Evolutionary conservation across 2,329 filamentous ascomycete genomes (phyloP), one percentile per base, ranked within the genome.

Genomic region (Fusarium poae): DNA sequence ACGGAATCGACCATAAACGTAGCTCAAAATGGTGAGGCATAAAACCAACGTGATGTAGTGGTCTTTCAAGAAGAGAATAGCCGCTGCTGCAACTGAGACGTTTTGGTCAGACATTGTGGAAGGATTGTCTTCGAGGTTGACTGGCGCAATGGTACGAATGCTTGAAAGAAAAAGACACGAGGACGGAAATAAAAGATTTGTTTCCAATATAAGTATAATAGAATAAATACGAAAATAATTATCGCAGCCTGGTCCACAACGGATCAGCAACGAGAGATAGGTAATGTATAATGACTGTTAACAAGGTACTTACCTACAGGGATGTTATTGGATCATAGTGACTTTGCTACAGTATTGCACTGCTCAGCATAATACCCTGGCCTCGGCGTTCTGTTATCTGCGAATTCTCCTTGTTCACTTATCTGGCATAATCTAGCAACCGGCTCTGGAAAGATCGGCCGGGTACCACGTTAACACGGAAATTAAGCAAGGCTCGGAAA

Each of bases 121-220:
- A 15, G 6, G 20, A 9, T 21, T 23, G 0, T 10, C 16, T 11
- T 13, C 6, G 2, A 32, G 2, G 8, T 12, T 1, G 5, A 11
- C 0, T 18, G 6, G 1, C 7, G 6, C 13, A 25, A 42, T 10
- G 3, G 2, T 18, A 25, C 3, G 8, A 18, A 42, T 8, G 9
- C 6, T 18, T 18, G 15, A 12, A 25, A 25, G 3, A 6, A 18
- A 21, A 18, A 8, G 7, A 20, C 20, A 6, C 8, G 37, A 4
- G 6, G 4, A 16, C 11, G 1, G 5, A 15, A 15, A 13, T 18
- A 18, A 42, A 9, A 12, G 2, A 18, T 18, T 9, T 23, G 0
- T 11, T 16, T 18, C 9, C 3, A 11, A 21, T n/a, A n/a, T n/a
- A 6, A 25, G 11, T 10, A 4, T 7, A 4, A 42, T 25, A 9